phyloP scores from a whole-genome alignment of 192 early-diverging fungal genomes.

The Geranomyces variabilis region DNA sequence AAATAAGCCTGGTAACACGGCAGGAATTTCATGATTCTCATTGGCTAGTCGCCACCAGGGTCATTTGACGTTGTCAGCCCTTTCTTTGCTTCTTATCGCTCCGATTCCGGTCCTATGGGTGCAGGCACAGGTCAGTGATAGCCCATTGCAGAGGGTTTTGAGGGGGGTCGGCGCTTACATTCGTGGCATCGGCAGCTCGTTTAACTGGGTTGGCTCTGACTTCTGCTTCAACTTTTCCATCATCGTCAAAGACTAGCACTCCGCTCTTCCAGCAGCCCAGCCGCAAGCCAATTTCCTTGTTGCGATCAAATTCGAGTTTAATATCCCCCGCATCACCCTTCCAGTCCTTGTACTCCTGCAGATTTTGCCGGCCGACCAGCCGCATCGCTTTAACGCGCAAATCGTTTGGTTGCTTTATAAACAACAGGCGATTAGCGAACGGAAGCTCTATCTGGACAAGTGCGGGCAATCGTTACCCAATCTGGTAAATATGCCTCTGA shows the following conservation, averaged over 20 bases:
- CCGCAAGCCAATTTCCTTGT: slow-evolving; percentile 78
- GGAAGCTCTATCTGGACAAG: no score
- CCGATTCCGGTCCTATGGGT: no score
- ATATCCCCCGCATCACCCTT: slow-evolving; percentile 73
- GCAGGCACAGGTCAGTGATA: no score
- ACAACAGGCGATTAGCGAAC: no score
- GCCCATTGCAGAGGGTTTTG: no score
- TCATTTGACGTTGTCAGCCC: no score
- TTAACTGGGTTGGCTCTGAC: slow-evolving; percentile 17
- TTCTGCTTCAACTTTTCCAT: slow-evolving; percentile 61
- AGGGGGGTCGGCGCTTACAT: no score
- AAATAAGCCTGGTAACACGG: no score
- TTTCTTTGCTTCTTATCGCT: no score
- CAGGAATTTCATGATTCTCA: no score
- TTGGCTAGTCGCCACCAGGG: no score
- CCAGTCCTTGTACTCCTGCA: slow-evolving; percentile 87
- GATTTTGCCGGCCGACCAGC: slow-evolving; percentile 82
- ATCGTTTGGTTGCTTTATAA: slow-evolving; percentile 59
- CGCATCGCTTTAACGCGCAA: slow-evolving; percentile 83
- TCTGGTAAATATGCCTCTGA: slow-evolving; percentile 73
- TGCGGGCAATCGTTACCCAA: slow-evolving; percentile 60
- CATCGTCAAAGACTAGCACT: slow-evolving; percentile 81
- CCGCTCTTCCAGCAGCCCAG: slow-evolving; percentile 79
- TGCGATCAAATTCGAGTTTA: slow-evolving; percentile 72
- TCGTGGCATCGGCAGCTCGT: background rate